Evolutionary conservation across 192 early-diverging fungal genomes (phyloP), one percentile per base, ranked within the genome.

Genomic region (Pecoramyces ruminantium): DNA sequence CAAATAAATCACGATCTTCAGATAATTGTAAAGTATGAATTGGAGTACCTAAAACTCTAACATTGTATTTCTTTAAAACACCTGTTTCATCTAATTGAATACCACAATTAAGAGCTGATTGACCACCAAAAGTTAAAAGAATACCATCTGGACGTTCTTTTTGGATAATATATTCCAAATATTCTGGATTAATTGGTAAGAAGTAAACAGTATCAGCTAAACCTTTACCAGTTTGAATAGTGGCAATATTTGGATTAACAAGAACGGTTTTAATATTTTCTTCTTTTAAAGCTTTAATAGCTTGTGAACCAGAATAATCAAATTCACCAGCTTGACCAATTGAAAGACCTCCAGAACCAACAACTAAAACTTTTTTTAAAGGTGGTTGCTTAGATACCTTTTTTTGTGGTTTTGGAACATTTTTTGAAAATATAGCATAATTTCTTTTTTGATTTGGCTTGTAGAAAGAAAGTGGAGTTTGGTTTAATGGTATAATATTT

Each of bases 241-340:
- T 99, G 38, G 97, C 97, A 85, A 99, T 99, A 87, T 99, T 99
- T 79, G 97, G 97, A 86, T 99, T 99, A 81, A 98, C 92, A 21
- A 99, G 87, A 38, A 99, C 92, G 4, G 97, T 99, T 82, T 97
- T 84, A 80, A 99, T 92, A 29, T 90, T 90, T 38, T 94, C 93
- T 85, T 99, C 96, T 81, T 92, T 91, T 80, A 98, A 87, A 27
- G 97, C 97, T 86, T 98, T 98, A 89, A 98, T 98, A 27, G 97
- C 97, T 89, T 98, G 94, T 12, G 94, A 96, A 21, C 94, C 94
- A 11, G 97, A 98, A 88, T 98, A 98, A 83, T 98, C 97, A 85
- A 98, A 98, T 90, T 98, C 97, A 80, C 97, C 97, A 11, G 97
- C 97, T 86, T 99, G 97, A 17, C 97, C 97, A 81, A 99, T 99